A percentile compares a stretch with the other conserved stretches of the same genome.
phyloP scores from a whole-genome alignment of 2,329 filamentous ascomycete species.

The Capronia coronata region DNA sequence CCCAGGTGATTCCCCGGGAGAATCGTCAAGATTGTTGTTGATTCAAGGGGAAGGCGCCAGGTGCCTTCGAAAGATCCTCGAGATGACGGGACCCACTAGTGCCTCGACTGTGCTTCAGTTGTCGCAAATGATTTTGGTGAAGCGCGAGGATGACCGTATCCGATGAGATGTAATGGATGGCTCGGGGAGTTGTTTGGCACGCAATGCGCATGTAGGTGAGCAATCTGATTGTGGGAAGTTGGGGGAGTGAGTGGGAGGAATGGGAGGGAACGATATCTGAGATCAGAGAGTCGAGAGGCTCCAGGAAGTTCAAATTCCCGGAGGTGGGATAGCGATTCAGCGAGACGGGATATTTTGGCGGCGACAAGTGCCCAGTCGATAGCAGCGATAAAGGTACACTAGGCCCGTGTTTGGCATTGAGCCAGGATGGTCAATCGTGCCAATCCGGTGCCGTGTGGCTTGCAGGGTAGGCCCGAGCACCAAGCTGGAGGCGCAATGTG shows the following conservation, averaged over 20 bases:
- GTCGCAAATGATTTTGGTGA: slow-evolving; percentile 4
- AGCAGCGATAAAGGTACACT: slow-evolving; percentile 26
- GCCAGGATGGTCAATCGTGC: slow-evolving; percentile 26
- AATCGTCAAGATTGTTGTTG: slow-evolving; percentile 8
- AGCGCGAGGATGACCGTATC: neutral
- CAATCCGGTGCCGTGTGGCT: slow-evolving; percentile 27
- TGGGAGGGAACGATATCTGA: slow-evolving; percentile 5
- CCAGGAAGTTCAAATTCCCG: slow-evolving; percentile 11
- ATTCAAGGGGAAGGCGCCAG: slow-evolving; percentile 7
- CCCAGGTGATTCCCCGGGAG: neutral
- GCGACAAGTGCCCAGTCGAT: slow-evolving; percentile 25
- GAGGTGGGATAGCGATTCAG: slow-evolving; percentile 18
- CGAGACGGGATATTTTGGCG: slow-evolving; percentile 27
- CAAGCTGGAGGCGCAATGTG: slow-evolving; percentile 23
- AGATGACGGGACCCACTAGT: slow-evolving; percentile 11
- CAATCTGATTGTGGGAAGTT: neutral
- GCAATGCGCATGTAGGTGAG: neutral
- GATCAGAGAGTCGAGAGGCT: slow-evolving; percentile 4
- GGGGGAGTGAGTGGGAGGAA: slow-evolving; percentile 1
- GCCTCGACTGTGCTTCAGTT: slow-evolving; percentile 3
- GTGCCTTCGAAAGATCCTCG: slow-evolving; percentile 8
- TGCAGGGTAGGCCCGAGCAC: slow-evolving; percentile 23
- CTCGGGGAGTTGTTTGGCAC: neutral
- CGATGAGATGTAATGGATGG: neutral
- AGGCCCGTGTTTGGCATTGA: slow-evolving; percentile 22